A percentile compares a stretch with the other conserved stretches of the same genome.
phyloP scores from a whole-genome alignment of 2,329 filamentous ascomycete species.

The Nothophoma quercina region DNA sequence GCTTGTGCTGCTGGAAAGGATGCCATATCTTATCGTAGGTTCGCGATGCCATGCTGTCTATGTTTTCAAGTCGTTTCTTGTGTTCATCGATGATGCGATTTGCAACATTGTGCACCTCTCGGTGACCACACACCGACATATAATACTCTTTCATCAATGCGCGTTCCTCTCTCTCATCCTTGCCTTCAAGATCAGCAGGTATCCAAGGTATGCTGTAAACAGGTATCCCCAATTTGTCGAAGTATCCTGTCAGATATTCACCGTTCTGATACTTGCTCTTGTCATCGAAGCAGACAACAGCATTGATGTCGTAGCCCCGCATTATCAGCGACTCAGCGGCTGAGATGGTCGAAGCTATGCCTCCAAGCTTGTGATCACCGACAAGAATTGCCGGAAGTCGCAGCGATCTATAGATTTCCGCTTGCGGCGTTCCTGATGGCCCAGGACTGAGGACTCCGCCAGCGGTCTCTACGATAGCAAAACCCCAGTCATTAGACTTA shows the following conservation, averaged over 20 bases:
- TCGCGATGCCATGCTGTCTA: conserved; percentile 67
- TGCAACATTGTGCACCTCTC: conserved; percentile 57
- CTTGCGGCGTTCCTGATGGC: conserved; percentile 78
- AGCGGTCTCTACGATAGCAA: conserved; percentile 78
- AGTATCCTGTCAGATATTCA: conserved; percentile 72
- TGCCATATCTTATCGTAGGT: conserved; percentile 75
- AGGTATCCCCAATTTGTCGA: conserved; percentile 64
- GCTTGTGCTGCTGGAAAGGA: conserved; percentile 83
- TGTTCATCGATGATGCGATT: conserved; percentile 63
- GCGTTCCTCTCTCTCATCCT: conserved; percentile 55
- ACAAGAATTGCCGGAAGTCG: conserved; percentile 77
- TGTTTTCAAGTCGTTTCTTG: conserved; percentile 60
- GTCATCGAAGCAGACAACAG: conserved; percentile 71
- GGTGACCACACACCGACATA: conserved; percentile 46
- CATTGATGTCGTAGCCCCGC: conserved; percentile 79
- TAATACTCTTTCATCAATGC: conserved; percentile 72
- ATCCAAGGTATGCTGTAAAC: conserved; percentile 67
- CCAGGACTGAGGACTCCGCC: conserved; percentile 82
- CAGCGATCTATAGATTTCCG: conserved; percentile 77
- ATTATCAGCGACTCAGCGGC: conserved; percentile 79
- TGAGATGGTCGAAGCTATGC: conserved; percentile 80
- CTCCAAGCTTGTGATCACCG: conserved; percentile 77
- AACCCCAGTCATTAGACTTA: conserved; percentile 14
- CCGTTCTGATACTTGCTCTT: conserved; percentile 73
- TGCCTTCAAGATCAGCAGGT: conserved; percentile 54